Evolutionary conservation across 441 rosid genomes (phyloP).

Genomic region (Bruguiera hainesii): DNA sequence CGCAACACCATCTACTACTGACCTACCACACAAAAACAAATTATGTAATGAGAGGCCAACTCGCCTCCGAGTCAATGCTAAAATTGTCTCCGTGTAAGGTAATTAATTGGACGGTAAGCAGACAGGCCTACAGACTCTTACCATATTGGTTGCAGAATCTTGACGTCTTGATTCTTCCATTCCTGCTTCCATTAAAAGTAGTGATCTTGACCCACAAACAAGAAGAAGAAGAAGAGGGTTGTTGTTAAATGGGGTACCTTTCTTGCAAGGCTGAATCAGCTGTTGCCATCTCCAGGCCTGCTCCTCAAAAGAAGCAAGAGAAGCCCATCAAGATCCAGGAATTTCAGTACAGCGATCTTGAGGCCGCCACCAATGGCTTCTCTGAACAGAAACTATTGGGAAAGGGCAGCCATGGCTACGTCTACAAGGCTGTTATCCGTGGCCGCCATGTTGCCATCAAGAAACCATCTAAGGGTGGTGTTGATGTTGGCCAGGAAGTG

Average conservation of each 20-base stretch:
- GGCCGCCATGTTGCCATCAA: constrained; percentile 87
- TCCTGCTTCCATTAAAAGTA: not conserved
- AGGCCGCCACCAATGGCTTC: constrained; percentile 92
- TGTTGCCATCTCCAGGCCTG: constrained; percentile 35
- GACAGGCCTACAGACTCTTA: not conserved
- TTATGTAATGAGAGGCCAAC: too few relatives aligned
- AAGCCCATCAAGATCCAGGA: constrained; percentile 73
- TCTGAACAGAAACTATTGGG: constrained; percentile 72
- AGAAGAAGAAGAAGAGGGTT: not conserved
- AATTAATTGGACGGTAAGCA: not conserved
- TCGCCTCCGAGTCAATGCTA: too few relatives aligned
- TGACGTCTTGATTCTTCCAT: not conserved
- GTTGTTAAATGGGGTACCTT: constrained; percentile 33
- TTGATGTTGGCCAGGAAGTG: constrained; percentile 61
- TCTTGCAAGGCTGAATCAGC: constrained; percentile 87
- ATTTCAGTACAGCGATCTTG: constrained; percentile 77
- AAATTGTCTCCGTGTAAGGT: not conserved
- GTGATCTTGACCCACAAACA: not conserved
- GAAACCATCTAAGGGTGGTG: constrained; percentile 60
- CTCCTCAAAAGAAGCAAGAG: constrained; percentile 37
- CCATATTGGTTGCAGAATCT: not conserved
- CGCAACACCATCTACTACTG: not conserved
- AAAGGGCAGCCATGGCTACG: constrained; percentile 92
- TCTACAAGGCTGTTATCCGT: constrained; percentile 80
- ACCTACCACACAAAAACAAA: not conserved